Conservation (phyloP, 1,284 basidiomycete species). For the Serendipita sp. region DNA sequence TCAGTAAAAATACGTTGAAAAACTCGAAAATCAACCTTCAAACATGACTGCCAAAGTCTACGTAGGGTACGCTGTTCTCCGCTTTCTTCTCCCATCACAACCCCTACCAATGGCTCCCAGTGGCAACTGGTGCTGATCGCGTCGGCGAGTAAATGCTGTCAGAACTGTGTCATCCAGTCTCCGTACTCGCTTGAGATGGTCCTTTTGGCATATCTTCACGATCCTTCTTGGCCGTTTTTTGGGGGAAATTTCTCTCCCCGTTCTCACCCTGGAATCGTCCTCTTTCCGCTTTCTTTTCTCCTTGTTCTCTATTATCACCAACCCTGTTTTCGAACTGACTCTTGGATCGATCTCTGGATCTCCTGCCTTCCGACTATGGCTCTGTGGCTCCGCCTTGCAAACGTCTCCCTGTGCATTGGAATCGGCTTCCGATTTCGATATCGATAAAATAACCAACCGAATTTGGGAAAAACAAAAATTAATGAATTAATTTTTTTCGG, state of each 20-base stretch:
- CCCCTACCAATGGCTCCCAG: not conserved
- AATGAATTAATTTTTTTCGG: too few relatives aligned
- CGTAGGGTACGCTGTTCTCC: constrained; percentile 12
- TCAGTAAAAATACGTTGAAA: not conserved
- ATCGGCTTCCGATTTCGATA: too few relatives aligned
- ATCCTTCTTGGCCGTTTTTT: not conserved
- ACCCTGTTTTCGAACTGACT: too few relatives aligned
- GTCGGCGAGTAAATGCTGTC: not conserved
- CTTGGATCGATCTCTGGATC: too few relatives aligned
- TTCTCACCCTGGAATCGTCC: too few relatives aligned
- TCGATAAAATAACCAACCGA: too few relatives aligned
- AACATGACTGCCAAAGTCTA: constrained; percentile 13
- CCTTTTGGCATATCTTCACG: not conserved
- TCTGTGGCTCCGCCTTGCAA: not conserved
- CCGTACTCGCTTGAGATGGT: not conserved
- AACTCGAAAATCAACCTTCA: not conserved
- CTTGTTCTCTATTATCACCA: too few relatives aligned
- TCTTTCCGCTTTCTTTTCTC: too few relatives aligned
- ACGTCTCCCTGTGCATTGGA: too few relatives aligned
- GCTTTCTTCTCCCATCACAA: not conserved
- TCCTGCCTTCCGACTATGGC: too few relatives aligned
- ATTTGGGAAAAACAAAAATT: too few relatives aligned
- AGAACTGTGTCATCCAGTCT: not conserved
- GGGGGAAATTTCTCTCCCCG: too few relatives aligned
- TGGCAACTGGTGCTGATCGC: not conserved